phyloP scores from a whole-genome alignment of 371 early-diverging fungal genomes.

The Globomyces sp. region DNA sequence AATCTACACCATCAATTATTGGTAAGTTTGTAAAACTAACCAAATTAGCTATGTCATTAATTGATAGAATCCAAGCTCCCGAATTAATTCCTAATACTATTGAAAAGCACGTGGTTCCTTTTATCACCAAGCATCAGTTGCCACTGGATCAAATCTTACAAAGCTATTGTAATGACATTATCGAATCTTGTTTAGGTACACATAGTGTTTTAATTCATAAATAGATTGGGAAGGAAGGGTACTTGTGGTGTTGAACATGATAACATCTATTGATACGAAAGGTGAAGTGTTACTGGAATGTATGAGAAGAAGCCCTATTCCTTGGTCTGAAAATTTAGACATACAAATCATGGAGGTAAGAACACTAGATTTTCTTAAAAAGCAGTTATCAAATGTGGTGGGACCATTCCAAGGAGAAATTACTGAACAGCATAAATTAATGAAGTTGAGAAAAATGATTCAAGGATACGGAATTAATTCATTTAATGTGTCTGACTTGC shows the following conservation, averaged over 20 bases:
- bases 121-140: conserved; percentile 42
- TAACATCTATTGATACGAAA: too few relatives aligned
- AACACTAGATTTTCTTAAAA: conserved; percentile 1
- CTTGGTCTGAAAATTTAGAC: conserved; percentile 51
- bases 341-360: conserved; percentile 24
- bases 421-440: conserved; percentile 53
- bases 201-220: conserved; percentile 11
- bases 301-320: conserved; percentile 54
- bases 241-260: conserved; percentile 17
- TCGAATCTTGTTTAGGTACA: conserved; percentile 31
- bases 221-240: conserved; percentile 50
- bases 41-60: conserved; percentile 35
- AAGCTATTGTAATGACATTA: conserved; percentile 48
- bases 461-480: conserved; percentile 45
- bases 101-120: conserved; percentile 45
- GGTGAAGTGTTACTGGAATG: conserved; percentile 43
- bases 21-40: neutral
- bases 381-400: conserved; percentile 7
- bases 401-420: conserved; percentile 29
- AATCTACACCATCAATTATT: conserved; percentile 35
- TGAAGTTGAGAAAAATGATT: conserved; percentile 55
- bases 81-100: conserved; percentile 47
- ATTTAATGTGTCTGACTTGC: conserved; percentile 51
- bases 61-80: conserved; percentile 52
- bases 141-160: conserved; percentile 37